Percentiles rank a stretch among this genome's conserved stretches.
phyloP scores from a whole-genome alignment of 768 basidiomycete genomes.

The Pholiota molesta region DNA sequence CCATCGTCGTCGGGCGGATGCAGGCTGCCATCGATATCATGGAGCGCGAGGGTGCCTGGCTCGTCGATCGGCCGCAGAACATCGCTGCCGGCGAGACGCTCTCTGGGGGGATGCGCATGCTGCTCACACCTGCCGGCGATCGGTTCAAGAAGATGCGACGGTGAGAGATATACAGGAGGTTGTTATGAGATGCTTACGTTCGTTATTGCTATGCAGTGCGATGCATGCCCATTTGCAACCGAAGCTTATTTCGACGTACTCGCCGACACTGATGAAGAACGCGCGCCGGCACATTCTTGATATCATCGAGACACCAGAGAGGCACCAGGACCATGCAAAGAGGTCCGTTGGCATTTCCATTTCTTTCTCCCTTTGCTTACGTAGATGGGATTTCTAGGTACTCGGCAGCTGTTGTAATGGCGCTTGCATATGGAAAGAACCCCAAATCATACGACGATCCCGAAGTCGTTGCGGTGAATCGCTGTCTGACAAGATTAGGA shows the following conservation, averaged over 20 bases:
- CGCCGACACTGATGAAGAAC: constrained; percentile 47
- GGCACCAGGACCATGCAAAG: constrained; percentile 60
- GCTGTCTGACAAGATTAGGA: constrained; percentile 48
- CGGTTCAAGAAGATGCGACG: constrained; percentile 63
- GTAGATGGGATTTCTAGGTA: constrained; percentile 34
- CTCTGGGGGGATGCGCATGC: constrained; percentile 58
- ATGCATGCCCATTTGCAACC: constrained; percentile 63
- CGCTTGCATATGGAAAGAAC: constrained; percentile 50
- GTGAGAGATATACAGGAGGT: constrained; percentile 29
- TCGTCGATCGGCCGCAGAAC: constrained; percentile 56
- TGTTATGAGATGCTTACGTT: neutral
- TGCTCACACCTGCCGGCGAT: constrained; percentile 60
- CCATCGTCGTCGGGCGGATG: constrained; percentile 51
- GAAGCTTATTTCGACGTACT: constrained; percentile 51
- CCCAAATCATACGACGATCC: constrained; percentile 47
- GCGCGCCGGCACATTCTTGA: constrained; percentile 48
- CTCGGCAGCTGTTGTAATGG: constrained; percentile 52
- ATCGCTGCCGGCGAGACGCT: constrained; percentile 64
- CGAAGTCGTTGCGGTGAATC: constrained; percentile 48
- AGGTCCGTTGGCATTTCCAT: constrained; percentile 27
- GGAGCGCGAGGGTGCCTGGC: constrained; percentile 63
- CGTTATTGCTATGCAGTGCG: constrained; percentile 37
- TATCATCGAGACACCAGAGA: constrained; percentile 40
- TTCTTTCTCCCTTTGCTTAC: neutral
- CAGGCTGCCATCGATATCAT: constrained; percentile 66